A percentile compares a stretch with the other conserved stretches of the same genome.
phyloP scores from a whole-genome alignment of 2,329 filamentous ascomycete genomes.

The Fusarium sp. region DNA sequence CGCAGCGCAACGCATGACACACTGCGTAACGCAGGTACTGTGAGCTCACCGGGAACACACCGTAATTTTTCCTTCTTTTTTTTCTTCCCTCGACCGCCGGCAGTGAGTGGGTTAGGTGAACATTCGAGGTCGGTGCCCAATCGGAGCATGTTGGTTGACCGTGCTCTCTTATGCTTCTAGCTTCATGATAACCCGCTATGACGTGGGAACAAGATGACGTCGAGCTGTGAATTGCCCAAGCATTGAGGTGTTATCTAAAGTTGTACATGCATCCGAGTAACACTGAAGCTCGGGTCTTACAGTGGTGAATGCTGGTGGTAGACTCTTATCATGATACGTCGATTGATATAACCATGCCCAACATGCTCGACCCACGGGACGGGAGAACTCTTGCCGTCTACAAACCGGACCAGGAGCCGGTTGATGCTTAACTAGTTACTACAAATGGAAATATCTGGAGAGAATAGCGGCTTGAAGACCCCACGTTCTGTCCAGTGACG shows the following conservation, averaged over 20 bases:
- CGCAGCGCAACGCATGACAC: conserved; percentile 5
- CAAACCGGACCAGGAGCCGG: neutral
- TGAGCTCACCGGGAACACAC: neutral
- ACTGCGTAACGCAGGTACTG: conserved; percentile 7
- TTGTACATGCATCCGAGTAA: neutral
- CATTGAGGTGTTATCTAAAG: neutral
- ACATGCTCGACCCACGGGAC: neutral
- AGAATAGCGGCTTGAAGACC: conserved; percentile 14
- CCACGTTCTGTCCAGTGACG: conserved; percentile 30
- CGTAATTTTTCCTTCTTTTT: neutral
- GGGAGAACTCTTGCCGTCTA: neutral
- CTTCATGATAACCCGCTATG: neutral
- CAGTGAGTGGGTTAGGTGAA: neutral
- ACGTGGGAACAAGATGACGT: neutral
- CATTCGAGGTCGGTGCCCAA: conserved; percentile 9
- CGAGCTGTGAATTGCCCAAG: neutral
- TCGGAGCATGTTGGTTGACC: conserved; percentile 1
- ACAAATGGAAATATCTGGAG: conserved; percentile 35
- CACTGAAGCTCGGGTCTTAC: neutral
- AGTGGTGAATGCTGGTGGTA: neutral
- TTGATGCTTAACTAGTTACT: conserved; percentile 8
- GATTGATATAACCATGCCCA: neutral
- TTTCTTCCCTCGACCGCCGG: neutral
- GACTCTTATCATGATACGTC: neutral
- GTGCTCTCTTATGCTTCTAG: neutral